Base-by-base conservation (phyloP, 305 asterid species). In the Coffea humblotiana region DNA sequence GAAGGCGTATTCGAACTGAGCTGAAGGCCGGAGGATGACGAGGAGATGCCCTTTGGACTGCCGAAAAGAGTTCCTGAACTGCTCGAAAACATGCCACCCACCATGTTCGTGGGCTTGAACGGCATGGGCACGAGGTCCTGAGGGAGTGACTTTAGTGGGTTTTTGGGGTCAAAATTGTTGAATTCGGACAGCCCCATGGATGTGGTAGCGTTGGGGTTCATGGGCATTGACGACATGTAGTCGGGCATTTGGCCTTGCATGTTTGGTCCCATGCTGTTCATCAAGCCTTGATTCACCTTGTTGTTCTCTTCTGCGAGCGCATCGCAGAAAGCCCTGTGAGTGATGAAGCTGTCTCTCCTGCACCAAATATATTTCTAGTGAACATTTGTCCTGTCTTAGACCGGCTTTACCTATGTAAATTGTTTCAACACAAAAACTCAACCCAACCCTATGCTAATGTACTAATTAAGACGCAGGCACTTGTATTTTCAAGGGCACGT, bases 321-420 rank as follows among this genome's bases (percentile, higher is more conserved):
- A 75, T 91, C 98, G 56, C 97, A 93, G 79, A 94, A 94, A 10
- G 97, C 97, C 73, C 98, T 88, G 76, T 94, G 98, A 18, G 98
- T 93, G 74, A 94, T 94, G 83, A 94, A 94, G 86, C 98, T 94
- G 85, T 94, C 97, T 80, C 97, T 88, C 92, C 98, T 94, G 94
- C 64, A 40, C 73, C 58, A 51, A 8, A 11, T 13, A 29, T 18
- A 8, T 15, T 15, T 51, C 6, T 52, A 52, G 58, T 56, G 23
- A 54, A 54, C 19, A 18, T 18, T 54, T 40, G 6, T 40, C 43
- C 23, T 54, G 18, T 54, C 8, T 54, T 54, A 54, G 61, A 54
- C 61, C 6, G n/a, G 1, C 61, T 54, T 3, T 18, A 18, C n/a
- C 23, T 18, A 54, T 54, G 19, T 54, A 19, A 5, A 16, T 54